These are phyloP conservation scores for Citeromyces hawaiiensis DNA, from an alignment of 1,139 yeast genomes.

Conservation along the genomic window DNA sequence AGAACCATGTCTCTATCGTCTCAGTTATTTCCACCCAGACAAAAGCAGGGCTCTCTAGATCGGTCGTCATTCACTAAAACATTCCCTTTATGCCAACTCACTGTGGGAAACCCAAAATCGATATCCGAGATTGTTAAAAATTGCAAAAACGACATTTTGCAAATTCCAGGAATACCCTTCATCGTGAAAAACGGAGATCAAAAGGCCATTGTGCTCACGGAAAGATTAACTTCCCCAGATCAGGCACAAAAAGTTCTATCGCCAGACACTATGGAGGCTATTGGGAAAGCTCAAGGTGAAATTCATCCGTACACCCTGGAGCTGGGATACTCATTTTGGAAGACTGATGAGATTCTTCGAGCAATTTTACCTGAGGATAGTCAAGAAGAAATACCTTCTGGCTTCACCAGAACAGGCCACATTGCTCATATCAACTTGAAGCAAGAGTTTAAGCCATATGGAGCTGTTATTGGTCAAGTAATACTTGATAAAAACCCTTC, in stretches of 20 bases:
- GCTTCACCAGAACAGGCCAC: conserved; percentile 92
- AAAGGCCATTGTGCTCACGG: conserved; percentile 55
- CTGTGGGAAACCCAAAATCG: conserved; percentile 52
- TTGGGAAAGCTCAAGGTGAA: conserved; percentile 27
- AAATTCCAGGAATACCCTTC: conserved; percentile 52
- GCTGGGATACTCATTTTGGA: conserved; percentile 74
- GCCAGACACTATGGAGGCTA: conserved; percentile 23
- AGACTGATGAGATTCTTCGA: conserved; percentile 68
- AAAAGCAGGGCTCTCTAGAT: conserved; percentile 37
- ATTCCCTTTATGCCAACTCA: conserved; percentile 51
- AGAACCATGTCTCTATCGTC: neutral
- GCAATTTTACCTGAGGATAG: conserved; percentile 67
- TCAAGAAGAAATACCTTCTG: conserved; percentile 69
- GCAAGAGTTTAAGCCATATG: conserved; percentile 77
- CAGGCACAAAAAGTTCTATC: conserved; percentile 28
- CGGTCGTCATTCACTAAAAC: conserved; percentile 43
- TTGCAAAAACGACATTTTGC: conserved; percentile 42
- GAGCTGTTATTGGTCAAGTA: conserved; percentile 74
- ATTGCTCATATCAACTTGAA: conserved; percentile 85
- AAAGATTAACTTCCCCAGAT: conserved; percentile 27
- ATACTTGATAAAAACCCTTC: conserved; percentile 76
- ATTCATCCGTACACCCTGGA: conserved; percentile 40
- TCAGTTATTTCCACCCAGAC: conserved; percentile 1
- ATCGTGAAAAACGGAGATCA: conserved; percentile 28
- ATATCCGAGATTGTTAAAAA: conserved; percentile 41